Conservation (phyloP, 805 yeast genomes). For the Martiniozyma abietophila region DNA sequence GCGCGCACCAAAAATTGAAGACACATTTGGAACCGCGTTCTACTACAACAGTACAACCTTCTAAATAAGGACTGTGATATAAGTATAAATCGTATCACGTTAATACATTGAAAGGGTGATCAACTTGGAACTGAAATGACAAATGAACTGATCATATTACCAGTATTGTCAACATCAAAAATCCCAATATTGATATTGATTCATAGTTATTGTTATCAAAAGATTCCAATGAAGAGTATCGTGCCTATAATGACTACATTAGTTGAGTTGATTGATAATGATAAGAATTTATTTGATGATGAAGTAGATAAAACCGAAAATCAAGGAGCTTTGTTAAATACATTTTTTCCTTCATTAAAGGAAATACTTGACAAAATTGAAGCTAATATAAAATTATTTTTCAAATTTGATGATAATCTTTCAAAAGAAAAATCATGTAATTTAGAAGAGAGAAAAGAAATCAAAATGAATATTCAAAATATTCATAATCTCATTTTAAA, state of each 20-base stretch:
- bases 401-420: constrained; percentile 10
- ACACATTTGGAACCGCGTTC: too few species aligned
- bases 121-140: too few species aligned
- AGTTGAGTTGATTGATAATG: constrained; percentile 33
- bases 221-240: constrained; percentile 29
- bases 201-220: constrained; percentile 35
- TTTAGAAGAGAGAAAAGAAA: too few species aligned
- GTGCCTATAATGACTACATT: constrained; percentile 33
- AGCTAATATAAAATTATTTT: constrained; percentile 23
- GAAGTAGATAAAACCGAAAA: neutral
- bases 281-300: constrained; percentile 7
- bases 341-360: constrained; percentile 20
- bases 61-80: too few species aligned
- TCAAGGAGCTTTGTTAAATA: constrained; percentile 9
- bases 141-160: too few species aligned
- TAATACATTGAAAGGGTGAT: too few species aligned
- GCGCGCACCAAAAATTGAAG: too few species aligned
- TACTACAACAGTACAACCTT: too few species aligned
- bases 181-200: constrained; percentile 41
- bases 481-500: neutral
- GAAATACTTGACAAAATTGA: constrained; percentile 13
- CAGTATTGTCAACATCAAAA: constrained; percentile 44
- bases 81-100: too few species aligned
- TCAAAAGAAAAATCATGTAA: too few species aligned
- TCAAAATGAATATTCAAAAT: too few species aligned